Conservation (phyloP, 139 green algal species). For the Chlorella sp. region DNA sequence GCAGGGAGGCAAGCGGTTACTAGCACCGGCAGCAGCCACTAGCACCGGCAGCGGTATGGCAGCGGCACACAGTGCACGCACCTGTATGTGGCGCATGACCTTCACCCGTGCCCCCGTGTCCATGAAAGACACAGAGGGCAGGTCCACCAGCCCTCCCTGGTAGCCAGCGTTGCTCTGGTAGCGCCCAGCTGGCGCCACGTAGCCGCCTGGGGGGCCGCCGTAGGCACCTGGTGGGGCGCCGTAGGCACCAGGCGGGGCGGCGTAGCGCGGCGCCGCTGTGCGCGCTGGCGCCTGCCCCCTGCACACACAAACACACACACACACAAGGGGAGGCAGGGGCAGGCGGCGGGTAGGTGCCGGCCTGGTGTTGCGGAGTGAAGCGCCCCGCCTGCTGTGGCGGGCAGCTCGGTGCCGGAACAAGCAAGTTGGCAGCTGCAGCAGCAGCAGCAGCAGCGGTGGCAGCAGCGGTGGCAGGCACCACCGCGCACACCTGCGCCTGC, state of each 20-base stretch:
- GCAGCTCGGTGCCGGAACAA: no score
- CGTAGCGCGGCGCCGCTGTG: neutral
- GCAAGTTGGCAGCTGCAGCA: neutral
- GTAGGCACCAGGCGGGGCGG: neutral
- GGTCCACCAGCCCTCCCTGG: neutral
- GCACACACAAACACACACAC: neutral
- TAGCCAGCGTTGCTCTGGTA: neutral
- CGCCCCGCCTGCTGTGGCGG: no score
- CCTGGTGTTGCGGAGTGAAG: no score
- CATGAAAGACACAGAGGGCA: conserved; percentile 21
- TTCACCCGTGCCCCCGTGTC: conserved; percentile 41
- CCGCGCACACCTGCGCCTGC: neutral
- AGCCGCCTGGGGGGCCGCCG: neutral
- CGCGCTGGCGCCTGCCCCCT: neutral
- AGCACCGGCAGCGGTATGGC: no score
- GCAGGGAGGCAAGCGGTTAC: no score
- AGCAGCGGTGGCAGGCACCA: neutral
- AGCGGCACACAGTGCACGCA: neutral
- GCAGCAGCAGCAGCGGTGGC: neutral
- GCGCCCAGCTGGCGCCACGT: neutral
- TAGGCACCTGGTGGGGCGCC: neutral
- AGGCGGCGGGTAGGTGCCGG: neutral
- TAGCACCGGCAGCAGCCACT: no score
- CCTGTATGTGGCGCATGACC: conserved; percentile 50
- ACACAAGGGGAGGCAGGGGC: neutral